Conservation (phyloP, 352 stramenopile species). For the Phytophthora uliginosa region DNA sequence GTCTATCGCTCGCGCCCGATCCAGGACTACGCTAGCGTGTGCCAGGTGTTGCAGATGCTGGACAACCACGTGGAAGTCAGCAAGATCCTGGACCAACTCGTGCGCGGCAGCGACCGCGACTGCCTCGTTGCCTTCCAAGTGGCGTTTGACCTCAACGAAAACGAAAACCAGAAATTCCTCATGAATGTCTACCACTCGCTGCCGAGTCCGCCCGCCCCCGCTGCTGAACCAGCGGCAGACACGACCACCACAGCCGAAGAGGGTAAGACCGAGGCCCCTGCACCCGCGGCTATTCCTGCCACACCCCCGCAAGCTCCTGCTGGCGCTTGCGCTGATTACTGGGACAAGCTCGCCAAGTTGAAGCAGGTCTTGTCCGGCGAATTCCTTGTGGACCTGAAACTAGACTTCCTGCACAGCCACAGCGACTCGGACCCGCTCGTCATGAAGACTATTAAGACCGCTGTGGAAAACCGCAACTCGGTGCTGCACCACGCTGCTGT, state of each 20-base stretch:
- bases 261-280: constrained; percentile 48
- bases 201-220: constrained; percentile 58
- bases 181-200: constrained; percentile 92
- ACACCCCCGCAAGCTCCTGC: constrained; percentile 49
- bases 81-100: constrained; percentile 90
- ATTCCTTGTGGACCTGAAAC: constrained; percentile 94
- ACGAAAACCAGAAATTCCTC: constrained; percentile 98
- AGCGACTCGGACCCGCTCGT: constrained; percentile 93
- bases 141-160: constrained; percentile 98
- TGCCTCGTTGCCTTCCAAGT: constrained; percentile 97
- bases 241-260: constrained; percentile 43
- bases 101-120: constrained; percentile 77
- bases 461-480: constrained; percentile 96
- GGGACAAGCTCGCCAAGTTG: constrained; percentile 86
- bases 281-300: constrained; percentile 36
- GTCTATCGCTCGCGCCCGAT: constrained; percentile 75
- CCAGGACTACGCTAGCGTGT: constrained; percentile 81
- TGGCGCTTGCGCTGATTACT: constrained; percentile 79
- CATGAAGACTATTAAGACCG: constrained; percentile 96
- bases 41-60: constrained; percentile 92
- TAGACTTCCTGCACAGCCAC: constrained; percentile 95
- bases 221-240: constrained; percentile 32
- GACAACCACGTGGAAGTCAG: constrained; percentile 87
- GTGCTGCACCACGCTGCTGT: constrained; percentile 98
- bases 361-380: constrained; percentile 89